phyloP scores from a whole-genome alignment of 345 rosid genomes.

The Camelina neglecta region DNA sequence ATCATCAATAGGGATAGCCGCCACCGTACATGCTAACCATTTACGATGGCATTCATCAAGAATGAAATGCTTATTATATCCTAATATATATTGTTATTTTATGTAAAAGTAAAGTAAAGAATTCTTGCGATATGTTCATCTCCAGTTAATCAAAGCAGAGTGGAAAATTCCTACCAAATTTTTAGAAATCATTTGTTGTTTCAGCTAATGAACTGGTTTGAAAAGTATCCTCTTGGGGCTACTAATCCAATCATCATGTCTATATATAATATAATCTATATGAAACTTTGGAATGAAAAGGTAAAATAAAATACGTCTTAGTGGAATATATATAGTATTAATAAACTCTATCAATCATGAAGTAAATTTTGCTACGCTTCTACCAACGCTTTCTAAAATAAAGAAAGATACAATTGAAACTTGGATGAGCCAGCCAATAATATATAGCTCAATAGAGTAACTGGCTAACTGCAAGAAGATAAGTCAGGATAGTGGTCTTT shows the following conservation, averaged over 20 bases:
- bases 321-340: conserved; percentile 34
- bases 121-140: conserved; percentile 10
- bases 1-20: conserved; percentile 16
- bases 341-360: conserved; percentile 9
- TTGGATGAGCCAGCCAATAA: conserved; percentile 31
- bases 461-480: neutral
- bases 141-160: conserved; percentile 19
- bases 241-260: conserved; percentile 33
- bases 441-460: neutral
- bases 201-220: conserved; percentile 24
- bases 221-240: conserved; percentile 37
- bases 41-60: neutral
- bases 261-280: conserved; percentile 1
- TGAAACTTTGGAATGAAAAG: neutral
- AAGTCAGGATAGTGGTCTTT: neutral
- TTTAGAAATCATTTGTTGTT: conserved; percentile 25
- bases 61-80: conserved; percentile 17
- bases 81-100: neutral
- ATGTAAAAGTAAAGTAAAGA: conserved; percentile 8
- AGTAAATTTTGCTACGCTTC: conserved; percentile 20
- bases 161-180: conserved; percentile 33
- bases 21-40: conserved; percentile 28
- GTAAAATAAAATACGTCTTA: conserved; percentile 9
- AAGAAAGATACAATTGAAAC: conserved; percentile 11
- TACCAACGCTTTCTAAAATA: conserved; percentile 12